Evolutionary conservation across 805 yeast species (phyloP).

Genomic region (Saturnispora quitensis): DNA sequence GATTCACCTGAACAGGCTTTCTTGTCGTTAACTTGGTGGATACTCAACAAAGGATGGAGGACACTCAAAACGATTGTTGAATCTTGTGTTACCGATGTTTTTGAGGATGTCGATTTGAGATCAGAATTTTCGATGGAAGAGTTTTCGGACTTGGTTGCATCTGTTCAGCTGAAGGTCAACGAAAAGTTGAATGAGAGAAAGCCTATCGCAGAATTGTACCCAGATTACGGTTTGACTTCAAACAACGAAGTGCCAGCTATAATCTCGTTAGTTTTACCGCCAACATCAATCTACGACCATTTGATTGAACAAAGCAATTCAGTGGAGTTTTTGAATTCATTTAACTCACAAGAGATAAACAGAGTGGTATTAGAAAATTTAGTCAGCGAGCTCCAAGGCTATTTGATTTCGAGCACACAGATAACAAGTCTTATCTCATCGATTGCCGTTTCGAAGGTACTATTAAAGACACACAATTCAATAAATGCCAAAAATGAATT

Average conservation of each 20-base stretch:
- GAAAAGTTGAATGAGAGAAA: constrained; percentile 7
- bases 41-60: constrained; percentile 78
- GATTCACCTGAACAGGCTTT: constrained; percentile 67
- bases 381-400: constrained; percentile 24
- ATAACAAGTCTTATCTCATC: constrained; percentile 33
- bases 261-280: constrained; percentile 36
- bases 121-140: constrained; percentile 58
- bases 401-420: constrained; percentile 20
- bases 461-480: constrained; percentile 26
- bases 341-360: constrained; percentile 20
- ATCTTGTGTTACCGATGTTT: constrained; percentile 47
- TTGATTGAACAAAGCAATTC: constrained; percentile 48
- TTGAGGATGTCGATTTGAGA: constrained; percentile 59
- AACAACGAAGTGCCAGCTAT: neutral
- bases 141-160: constrained; percentile 38
- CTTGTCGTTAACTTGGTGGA: constrained; percentile 88
- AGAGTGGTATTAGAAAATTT: constrained; percentile 23
- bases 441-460: constrained; percentile 37
- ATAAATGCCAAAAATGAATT: constrained; percentile 4
- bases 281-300: constrained; percentile 41
- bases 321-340: constrained; percentile 28
- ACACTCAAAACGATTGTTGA: constrained; percentile 45
- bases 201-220: constrained; percentile 1
- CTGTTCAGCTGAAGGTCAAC: constrained; percentile 27
- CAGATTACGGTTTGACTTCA: neutral